Conservation (phyloP, 495 filamentous ascomycete species). For the Hyaloscypha variabilis region DNA sequence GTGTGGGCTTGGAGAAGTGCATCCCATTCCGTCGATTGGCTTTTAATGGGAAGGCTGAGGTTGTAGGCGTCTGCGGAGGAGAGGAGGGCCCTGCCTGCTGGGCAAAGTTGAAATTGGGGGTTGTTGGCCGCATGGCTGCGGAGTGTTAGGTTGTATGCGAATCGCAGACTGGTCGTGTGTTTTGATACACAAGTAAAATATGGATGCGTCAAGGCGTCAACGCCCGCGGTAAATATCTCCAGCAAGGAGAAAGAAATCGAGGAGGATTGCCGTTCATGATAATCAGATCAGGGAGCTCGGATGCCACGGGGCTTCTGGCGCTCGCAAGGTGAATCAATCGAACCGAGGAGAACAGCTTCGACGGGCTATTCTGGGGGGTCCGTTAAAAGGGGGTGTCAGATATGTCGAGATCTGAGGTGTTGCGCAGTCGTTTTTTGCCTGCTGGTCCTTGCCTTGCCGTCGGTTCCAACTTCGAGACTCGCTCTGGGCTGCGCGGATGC, state of each 20-base stretch:
- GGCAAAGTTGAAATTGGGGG: slow-evolving; percentile 44
- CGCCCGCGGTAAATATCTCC: slow-evolving; percentile 43
- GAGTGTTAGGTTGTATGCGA: slow-evolving; percentile 4
- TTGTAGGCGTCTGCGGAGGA: slow-evolving; percentile 55
- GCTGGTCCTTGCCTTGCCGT: background rate
- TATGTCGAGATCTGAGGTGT: slow-evolving; percentile 24
- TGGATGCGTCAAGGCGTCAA: slow-evolving; percentile 32
- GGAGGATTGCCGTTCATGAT: slow-evolving; percentile 61
- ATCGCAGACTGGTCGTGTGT: slow-evolving; percentile 4
- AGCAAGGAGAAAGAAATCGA: slow-evolving; percentile 53
- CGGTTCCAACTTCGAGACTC: background rate
- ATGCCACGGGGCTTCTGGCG: slow-evolving; percentile 23
- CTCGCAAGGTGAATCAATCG: slow-evolving; percentile 24
- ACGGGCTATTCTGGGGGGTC: slow-evolving; percentile 6
- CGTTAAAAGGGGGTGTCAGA: slow-evolving; percentile 29
- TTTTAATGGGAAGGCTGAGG: slow-evolving; percentile 17
- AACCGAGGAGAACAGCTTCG: slow-evolving; percentile 4
- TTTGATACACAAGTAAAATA: slow-evolving; percentile 15
- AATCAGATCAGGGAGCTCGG: slow-evolving; percentile 30
- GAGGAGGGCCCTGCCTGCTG: slow-evolving; percentile 52
- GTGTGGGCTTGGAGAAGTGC: slow-evolving; percentile 13
- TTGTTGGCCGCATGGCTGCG: slow-evolving; percentile 49
- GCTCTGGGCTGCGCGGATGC: slow-evolving; percentile 10
- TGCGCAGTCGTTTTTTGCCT: slow-evolving; percentile 9
- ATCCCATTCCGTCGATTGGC: slow-evolving; percentile 27